Percentiles rank a stretch among this genome's conserved stretches.
Conservation (phyloP, 2,329 filamentous ascomycete genomes). For the Diaporthe destruens region DNA sequence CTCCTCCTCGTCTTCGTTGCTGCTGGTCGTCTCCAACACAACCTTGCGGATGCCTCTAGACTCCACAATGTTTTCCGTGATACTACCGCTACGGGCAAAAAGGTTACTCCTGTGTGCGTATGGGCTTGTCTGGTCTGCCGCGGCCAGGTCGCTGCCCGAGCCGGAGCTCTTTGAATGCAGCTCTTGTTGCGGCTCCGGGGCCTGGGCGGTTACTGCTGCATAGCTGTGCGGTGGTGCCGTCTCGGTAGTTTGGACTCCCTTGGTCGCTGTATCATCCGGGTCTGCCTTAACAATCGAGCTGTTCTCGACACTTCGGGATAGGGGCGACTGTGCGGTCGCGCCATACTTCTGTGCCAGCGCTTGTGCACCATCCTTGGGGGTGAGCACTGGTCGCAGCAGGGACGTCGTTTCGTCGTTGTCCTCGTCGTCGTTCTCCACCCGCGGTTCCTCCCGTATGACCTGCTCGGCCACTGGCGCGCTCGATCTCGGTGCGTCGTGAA, state of each 20-base stretch:
- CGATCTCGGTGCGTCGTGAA: conserved; percentile 43
- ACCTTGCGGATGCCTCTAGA: conserved; percentile 81
- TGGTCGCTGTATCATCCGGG: conserved; percentile 43
- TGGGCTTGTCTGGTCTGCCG: conserved; percentile 35
- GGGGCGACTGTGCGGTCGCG: conserved; percentile 50
- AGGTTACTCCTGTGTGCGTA: conserved; percentile 37
- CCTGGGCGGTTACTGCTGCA: conserved; percentile 30
- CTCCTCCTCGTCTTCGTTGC: conserved; percentile 52
- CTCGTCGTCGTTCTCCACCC: conserved; percentile 42
- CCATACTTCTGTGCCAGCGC: conserved; percentile 70
- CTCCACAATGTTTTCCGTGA: conserved; percentile 83
- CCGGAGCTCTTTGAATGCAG: conserved; percentile 33
- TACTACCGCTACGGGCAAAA: conserved; percentile 77
- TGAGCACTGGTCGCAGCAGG: conserved; percentile 63
- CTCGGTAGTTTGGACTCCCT: conserved; percentile 46
- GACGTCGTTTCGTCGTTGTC: conserved; percentile 57
- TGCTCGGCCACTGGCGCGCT: conserved; percentile 45
- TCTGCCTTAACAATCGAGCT: conserved; percentile 45
- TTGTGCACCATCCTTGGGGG: conserved; percentile 75
- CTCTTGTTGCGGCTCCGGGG: conserved; percentile 30
- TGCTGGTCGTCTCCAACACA: conserved; percentile 64
- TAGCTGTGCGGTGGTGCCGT: conserved; percentile 38
- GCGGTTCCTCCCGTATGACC: conserved; percentile 35
- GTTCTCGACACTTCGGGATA: conserved; percentile 24
- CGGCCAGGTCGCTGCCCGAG: conserved; percentile 41